These are phyloP conservation scores for Colletotrichum tamarilloi DNA, from an alignment of 2,329 filamentous ascomycete species.

Conservation along the genomic window DNA sequence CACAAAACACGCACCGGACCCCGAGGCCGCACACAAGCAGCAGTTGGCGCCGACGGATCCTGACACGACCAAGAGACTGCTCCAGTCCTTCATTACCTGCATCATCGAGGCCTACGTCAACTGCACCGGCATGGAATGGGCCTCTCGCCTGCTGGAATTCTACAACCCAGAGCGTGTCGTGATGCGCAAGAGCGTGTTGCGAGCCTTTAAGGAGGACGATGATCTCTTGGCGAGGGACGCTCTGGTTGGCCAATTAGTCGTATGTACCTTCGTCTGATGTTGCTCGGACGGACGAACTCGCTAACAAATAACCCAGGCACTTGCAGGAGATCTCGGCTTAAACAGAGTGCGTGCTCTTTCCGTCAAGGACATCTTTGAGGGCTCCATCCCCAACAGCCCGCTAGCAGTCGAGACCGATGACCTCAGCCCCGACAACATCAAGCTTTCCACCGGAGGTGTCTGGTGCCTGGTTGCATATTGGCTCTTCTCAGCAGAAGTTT, in stretches of 20 bases:
- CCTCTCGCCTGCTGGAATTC: slow-evolving; percentile 74
- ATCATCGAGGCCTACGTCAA: slow-evolving; percentile 80
- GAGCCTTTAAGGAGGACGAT: slow-evolving; percentile 73
- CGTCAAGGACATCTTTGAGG: slow-evolving; percentile 57
- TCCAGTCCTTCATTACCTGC: slow-evolving; percentile 83
- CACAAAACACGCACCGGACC: slow-evolving; percentile 70
- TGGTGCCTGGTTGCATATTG: slow-evolving; percentile 71
- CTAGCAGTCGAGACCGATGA: slow-evolving; percentile 58
- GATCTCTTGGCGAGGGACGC: slow-evolving; percentile 70
- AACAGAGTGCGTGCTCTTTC: slow-evolving; percentile 51
- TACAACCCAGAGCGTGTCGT: slow-evolving; percentile 73
- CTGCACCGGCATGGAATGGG: slow-evolving; percentile 69
- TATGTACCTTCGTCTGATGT: slow-evolving; percentile 48
- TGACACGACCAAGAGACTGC: slow-evolving; percentile 70
- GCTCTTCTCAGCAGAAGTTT: slow-evolving; percentile 71
- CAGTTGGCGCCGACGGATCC: slow-evolving; percentile 66
- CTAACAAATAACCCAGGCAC: slow-evolving; percentile 55
- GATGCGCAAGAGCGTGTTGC: slow-evolving; percentile 69
- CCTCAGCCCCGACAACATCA: slow-evolving; percentile 61
- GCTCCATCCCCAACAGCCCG: slow-evolving; percentile 56
- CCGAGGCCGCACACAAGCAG: slow-evolving; percentile 66
- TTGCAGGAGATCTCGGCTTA: slow-evolving; percentile 72
- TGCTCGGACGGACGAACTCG: not conserved
- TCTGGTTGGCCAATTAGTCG: slow-evolving; percentile 78
- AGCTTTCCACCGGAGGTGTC: slow-evolving; percentile 68